These are phyloP conservation scores for Wickerhamomyces chaumierensis DNA, from an alignment of 805 yeast genomes.

Conservation along the genomic window DNA sequence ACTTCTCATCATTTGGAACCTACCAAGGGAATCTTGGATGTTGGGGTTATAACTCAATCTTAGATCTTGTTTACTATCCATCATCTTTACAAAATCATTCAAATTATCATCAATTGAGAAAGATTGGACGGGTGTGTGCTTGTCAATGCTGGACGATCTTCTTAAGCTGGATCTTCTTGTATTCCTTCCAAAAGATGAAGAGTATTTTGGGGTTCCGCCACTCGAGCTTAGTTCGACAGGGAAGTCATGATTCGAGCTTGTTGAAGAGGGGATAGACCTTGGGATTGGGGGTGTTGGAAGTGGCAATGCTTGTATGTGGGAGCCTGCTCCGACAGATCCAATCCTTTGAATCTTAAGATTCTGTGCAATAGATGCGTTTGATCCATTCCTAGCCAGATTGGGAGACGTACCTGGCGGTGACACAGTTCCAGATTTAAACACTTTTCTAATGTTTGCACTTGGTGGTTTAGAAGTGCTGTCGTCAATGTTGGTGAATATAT, in stretches of 20 bases:
- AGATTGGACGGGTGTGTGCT: constrained; percentile 19
- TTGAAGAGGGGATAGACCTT: constrained; percentile 16
- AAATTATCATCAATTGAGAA: constrained; percentile 43
- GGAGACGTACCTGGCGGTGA: constrained; percentile 17
- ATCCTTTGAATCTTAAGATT: constrained; percentile 29
- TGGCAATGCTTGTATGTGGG: background rate
- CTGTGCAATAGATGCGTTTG: constrained; percentile 30
- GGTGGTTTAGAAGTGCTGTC: constrained; percentile 6
- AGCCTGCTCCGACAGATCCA: constrained; percentile 15
- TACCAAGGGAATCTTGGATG: constrained; percentile 34
- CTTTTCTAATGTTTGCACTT: constrained; percentile 8
- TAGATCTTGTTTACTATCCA: constrained; percentile 52
- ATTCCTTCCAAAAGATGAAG: constrained; percentile 66
- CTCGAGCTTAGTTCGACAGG: constrained; percentile 24
- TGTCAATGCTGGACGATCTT: constrained; percentile 22
- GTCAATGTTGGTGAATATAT: constrained; percentile 43
- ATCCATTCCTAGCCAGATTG: constrained; percentile 29
- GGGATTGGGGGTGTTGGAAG: constrained; percentile 14
- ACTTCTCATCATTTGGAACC: constrained; percentile 39
- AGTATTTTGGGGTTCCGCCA: constrained; percentile 45
- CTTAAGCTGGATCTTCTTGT: constrained; percentile 36
- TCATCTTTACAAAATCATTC: constrained; percentile 58
- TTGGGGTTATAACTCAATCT: constrained; percentile 21
- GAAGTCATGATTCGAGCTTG: constrained; percentile 12
- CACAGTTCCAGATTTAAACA: constrained; percentile 26